Base-by-base conservation (phyloP, 805 yeast genomes). In the Saccharomycopsis capsularis region DNA sequence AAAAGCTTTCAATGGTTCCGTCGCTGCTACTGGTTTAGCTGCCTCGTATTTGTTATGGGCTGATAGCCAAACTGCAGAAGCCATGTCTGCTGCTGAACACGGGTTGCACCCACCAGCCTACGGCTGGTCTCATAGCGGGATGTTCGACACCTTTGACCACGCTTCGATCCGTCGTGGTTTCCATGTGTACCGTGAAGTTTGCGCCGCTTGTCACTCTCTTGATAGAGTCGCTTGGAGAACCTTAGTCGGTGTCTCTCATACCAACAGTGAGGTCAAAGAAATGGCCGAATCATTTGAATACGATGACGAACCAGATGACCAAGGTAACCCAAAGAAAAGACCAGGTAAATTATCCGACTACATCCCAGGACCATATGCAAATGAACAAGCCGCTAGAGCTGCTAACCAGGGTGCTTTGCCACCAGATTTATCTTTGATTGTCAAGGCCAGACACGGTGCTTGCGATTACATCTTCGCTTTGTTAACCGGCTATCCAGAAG, bases 391-490 rank as follows among this genome's bases (percentile, higher is more conserved):
- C 57, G 99, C 99, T 44, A 87, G 99, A 76, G 96, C 98, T 59
- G 97, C 96, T 56, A 93, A 93, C 79, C 96, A 88, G 75, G 99
- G 99, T 72, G 97, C 99, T 56, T 78, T 85, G 59, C 99, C 99
- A 56, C 99, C 99, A 53, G 99, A 93, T 75, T 81, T 93, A 66
- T 89, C 97, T 36, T 78, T 93, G 69, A 88, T 93, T 64, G 95
- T 91, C 69, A 91, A 91, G 80, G 98, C 99, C 59, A 86, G 99
- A 79, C 98, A 93, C 74, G 97, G 98, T 67, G 97, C 88, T 59
- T 78, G 85, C 66, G 98, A 93, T 69, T 93, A 93, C 73, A 85
- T 93, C 68, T 93, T 93, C 70, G 71, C 97, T 27, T 73, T 93
- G 64, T 82, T 93, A 70, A 93, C 98, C 55, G 99, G 99, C 66